Conservation (phyloP, 106 monocot species). For the Dactylorhiza incarnata region DNA sequence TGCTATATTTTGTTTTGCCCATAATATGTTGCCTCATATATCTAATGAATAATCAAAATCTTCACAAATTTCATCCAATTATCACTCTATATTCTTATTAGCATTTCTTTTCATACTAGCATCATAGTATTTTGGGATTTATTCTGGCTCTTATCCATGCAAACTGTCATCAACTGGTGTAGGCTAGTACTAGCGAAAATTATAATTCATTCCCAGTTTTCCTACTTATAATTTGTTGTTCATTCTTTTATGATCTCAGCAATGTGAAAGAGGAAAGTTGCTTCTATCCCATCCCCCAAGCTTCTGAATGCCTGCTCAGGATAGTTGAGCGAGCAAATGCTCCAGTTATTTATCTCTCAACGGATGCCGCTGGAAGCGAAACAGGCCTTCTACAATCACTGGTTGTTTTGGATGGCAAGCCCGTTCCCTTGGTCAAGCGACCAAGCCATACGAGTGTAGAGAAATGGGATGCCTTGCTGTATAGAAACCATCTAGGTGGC, state of each 20-base stretch:
- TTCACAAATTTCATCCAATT: background rate
- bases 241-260: constrained; percentile 25
- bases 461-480: constrained; percentile 95
- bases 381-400: constrained; percentile 74
- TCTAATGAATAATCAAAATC: background rate
- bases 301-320: constrained; percentile 67
- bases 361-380: constrained; percentile 89
- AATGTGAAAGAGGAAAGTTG: constrained; percentile 84
- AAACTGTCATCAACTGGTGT: background rate
- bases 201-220: background rate
- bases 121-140: background rate
- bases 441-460: constrained; percentile 57
- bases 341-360: constrained; percentile 81
- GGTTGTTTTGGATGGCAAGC: constrained; percentile 41
- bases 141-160: background rate
- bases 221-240: background rate
- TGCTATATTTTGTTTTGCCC: background rate
- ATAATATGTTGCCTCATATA: background rate
- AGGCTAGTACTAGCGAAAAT: background rate
- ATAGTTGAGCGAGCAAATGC: constrained; percentile 59
- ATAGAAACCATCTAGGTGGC: constrained; percentile 66
- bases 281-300: constrained; percentile 92
- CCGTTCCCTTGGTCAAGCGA: constrained; percentile 63
- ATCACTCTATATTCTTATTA: background rate
- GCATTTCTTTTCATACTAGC: background rate